Percentiles rank a stretch among this genome's conserved stretches.
Evolutionary conservation across 2,329 filamentous ascomycete genomes (phyloP).

Genomic region (Colletotrichum euphorbiae): DNA sequence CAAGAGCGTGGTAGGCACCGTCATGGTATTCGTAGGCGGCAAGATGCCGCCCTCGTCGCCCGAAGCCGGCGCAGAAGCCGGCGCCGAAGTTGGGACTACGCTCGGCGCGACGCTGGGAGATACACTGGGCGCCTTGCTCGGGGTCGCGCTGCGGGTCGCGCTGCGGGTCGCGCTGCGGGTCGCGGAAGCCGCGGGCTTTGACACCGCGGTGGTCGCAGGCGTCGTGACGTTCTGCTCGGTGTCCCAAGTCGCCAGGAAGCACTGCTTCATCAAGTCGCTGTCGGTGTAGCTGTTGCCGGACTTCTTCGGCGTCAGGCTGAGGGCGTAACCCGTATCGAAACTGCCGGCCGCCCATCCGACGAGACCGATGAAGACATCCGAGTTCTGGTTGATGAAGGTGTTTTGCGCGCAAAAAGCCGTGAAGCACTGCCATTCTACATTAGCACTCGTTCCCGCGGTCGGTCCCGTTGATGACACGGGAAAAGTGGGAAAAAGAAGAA

Average conservation of each 20-base stretch:
- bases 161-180: conserved; percentile 4
- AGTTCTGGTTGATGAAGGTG: conserved; percentile 57
- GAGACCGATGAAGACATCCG: conserved; percentile 60
- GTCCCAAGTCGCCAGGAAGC: conserved; percentile 49
- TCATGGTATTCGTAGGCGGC: conserved; percentile 22
- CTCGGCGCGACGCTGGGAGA: background rate
- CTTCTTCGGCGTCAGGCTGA: conserved; percentile 56
- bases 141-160: background rate
- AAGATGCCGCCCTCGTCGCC: conserved; percentile 15
- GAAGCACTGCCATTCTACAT: conserved; percentile 49
- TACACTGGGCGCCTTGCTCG: background rate
- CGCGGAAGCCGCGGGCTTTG: conserved; percentile 6
- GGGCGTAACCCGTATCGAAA: conserved; percentile 55
- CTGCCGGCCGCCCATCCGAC: conserved; percentile 60
- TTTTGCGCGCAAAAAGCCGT: conserved; percentile 60
- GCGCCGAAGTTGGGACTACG: background rate
- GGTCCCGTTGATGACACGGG: background rate
- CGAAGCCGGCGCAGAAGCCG: background rate
- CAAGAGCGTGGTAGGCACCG: conserved; percentile 23
- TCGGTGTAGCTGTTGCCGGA: conserved; percentile 49
- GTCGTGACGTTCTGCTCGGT: conserved; percentile 29
- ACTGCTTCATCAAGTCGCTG: conserved; percentile 56
- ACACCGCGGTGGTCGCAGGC: background rate
- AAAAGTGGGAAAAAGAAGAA: background rate
- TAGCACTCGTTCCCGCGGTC: conserved; percentile 26